Base-by-base conservation (phyloP, 768 basidiomycete genomes). In the Amanita rimosa region DNA sequence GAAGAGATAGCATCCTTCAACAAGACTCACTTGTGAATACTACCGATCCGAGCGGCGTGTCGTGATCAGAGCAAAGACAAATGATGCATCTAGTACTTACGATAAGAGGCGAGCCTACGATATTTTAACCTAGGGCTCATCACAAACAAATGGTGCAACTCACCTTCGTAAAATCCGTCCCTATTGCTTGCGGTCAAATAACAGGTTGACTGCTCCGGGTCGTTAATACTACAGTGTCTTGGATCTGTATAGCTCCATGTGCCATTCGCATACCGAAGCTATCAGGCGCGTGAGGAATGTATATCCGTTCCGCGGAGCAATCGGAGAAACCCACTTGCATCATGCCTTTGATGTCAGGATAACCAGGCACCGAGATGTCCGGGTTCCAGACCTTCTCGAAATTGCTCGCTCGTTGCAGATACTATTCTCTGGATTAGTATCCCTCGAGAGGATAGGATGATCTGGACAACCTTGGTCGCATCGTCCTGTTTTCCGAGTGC, bases 221-320 rank as follows among this genome's bases (percentile, higher is more conserved):
- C 79, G 50, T 83, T 73, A 36, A 77, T 67, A 55, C 79, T 81
- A 57, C 81, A 83, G 57, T 81, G 79, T 33, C 81, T 64, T 3
- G 81, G 81, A 58, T 83, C 81, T 1, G 81, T 83, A 51, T 71
- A 79, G 56, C 75, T 77, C 62, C 75, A 83, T 0, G 71, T 72
- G 3, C 81, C 79, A 54, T 78, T 70, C 1, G 68, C 67, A 47
- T 74, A 76, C 14, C 73, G 69, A 6, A 73, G 78, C 78, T 82
- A 49, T 21, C n/a, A 29, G 16, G 26, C 47, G 47, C 39, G 4
- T 13, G 17, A 17, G 6, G 31, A 37, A 8, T 45, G 21, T 1
- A 17, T 29, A 2, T 8, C 1, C 36, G 13, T 17, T 42, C 7
- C n/a, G 6, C 16, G 14, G 9, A 31, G 31, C 8, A 31, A 31